These are phyloP conservation scores for Irpex sp. DNA, from an alignment of 1,284 basidiomycete genomes.

Conservation along the genomic window DNA sequence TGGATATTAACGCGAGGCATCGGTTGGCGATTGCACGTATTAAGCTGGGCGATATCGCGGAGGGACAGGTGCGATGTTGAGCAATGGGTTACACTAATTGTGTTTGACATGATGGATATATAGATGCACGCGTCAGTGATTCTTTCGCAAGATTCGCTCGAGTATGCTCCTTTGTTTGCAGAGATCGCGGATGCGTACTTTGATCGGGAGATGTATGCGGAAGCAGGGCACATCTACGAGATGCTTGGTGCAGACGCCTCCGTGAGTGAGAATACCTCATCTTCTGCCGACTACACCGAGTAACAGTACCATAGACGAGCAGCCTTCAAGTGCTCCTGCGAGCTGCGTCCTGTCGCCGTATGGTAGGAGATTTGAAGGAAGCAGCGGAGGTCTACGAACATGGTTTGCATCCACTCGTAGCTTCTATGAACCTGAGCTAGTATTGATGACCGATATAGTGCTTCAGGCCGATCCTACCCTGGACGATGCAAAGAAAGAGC, in stretches of 20 bases:
- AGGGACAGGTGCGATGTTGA: slow-evolving; percentile 62
- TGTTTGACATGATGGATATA: not conserved
- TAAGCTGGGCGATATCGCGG: slow-evolving; percentile 73
- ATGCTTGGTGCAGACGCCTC: slow-evolving; percentile 66
- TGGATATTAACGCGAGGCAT: slow-evolving; percentile 82
- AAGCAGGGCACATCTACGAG: slow-evolving; percentile 77
- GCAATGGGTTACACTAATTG: not conserved
- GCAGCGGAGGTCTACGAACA: slow-evolving; percentile 82
- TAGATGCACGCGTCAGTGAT: slow-evolving; percentile 76
- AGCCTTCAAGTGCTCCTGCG: slow-evolving; percentile 63
- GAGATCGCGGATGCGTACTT: slow-evolving; percentile 86
- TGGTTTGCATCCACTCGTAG: slow-evolving; percentile 39
- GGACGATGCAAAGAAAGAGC: slow-evolving; percentile 79
- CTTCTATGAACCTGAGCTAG: not conserved
- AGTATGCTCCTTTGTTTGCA: slow-evolving; percentile 73
- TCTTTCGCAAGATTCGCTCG: slow-evolving; percentile 61
- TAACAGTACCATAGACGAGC: slow-evolving; percentile 43
- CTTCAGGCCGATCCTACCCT: slow-evolving; percentile 67
- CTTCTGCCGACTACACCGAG: too few species aligned
- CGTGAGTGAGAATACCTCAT: slow-evolving; percentile 35
- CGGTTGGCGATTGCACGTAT: slow-evolving; percentile 84
- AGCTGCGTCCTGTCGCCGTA: slow-evolving; percentile 70
- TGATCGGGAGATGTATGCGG: slow-evolving; percentile 64
- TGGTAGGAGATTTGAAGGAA: slow-evolving; percentile 65
- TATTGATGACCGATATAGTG: slow-evolving; percentile 39